Conservation (phyloP, 176 grass and related monocot genomes). For the Calamus simplicifolius region DNA sequence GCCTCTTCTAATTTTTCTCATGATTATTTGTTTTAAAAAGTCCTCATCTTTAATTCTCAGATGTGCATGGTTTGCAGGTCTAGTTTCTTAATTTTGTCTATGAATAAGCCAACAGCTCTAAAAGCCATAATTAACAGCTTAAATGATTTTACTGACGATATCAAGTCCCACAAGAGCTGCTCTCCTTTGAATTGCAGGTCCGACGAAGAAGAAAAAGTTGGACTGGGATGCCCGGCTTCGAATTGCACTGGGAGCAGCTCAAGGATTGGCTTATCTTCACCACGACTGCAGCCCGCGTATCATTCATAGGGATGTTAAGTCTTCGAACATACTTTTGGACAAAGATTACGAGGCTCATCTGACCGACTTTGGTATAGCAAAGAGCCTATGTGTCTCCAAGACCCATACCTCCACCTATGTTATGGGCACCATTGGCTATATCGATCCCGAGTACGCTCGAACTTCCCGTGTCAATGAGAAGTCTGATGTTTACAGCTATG, state of each 20-base stretch:
- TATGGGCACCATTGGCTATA: constrained; percentile 96
- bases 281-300: constrained; percentile 82
- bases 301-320: constrained; percentile 86
- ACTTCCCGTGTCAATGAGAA: constrained; percentile 86
- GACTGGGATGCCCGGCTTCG: constrained; percentile 63
- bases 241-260: constrained; percentile 74
- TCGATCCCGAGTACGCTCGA: constrained; percentile 84
- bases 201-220: constrained; percentile 73
- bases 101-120: too few species aligned
- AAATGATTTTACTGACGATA: too few species aligned
- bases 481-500: constrained; percentile 87
- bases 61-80: neutral
- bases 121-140: too few species aligned
- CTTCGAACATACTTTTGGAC: constrained; percentile 88
- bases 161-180: too few species aligned
- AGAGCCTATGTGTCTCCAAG: constrained; percentile 77
- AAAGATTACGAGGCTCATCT: constrained; percentile 69
- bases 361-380: constrained; percentile 83
- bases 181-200: constrained; percentile 17
- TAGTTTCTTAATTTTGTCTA: too few species aligned
- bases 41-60: too few species aligned
- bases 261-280: constrained; percentile 86
- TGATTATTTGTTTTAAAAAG: too few species aligned
- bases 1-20: too few species aligned
- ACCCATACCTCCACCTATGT: constrained; percentile 90